Conservation (phyloP, 1,284 basidiomycete species). For the Ceratobasidium sp. region DNA sequence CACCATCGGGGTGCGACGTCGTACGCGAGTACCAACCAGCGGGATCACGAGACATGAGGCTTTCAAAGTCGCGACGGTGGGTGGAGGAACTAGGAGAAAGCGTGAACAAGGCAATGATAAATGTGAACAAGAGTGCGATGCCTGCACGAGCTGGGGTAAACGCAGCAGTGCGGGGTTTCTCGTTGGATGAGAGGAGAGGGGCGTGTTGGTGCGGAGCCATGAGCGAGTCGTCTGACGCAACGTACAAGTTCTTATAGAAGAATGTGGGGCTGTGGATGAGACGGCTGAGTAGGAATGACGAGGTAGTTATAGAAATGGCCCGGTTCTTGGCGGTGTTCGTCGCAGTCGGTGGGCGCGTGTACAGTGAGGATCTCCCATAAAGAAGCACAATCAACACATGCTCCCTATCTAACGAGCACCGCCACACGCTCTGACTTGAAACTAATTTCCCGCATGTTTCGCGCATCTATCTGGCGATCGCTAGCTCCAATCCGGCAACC, state of each 20-base stretch:
- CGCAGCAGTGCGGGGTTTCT: slow-evolving; percentile 11
- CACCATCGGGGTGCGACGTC: slow-evolving; percentile 26
- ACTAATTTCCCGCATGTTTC: slow-evolving; percentile 38
- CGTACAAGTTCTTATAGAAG: slow-evolving; percentile 23
- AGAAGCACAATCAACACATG: slow-evolving; percentile 30
- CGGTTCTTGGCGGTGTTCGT: slow-evolving; percentile 28
- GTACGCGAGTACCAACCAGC: slow-evolving; percentile 39
- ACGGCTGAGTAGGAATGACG: neutral
- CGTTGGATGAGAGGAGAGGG: slow-evolving; percentile 30
- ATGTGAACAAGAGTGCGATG: slow-evolving; percentile 7
- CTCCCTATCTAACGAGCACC: neutral
- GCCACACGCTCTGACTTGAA: neutral
- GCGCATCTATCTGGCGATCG: slow-evolving; percentile 36
- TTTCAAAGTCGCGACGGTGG: neutral
- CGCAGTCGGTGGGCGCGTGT: slow-evolving; percentile 8
- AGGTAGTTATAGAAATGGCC: slow-evolving; percentile 10
- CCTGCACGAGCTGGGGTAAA: slow-evolving; percentile 37
- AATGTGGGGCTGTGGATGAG: slow-evolving; percentile 11
- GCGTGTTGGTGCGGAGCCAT: slow-evolving; percentile 30
- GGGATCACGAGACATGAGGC: slow-evolving; percentile 1
- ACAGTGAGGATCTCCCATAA: neutral
- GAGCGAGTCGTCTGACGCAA: slow-evolving; percentile 3
- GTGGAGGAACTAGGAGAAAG: slow-evolving; percentile 11
- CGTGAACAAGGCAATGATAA: slow-evolving; percentile 10
- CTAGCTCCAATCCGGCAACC: neutral